phyloP scores from a whole-genome alignment of 805 yeast genomes.

The Blastobotrys chiropterorum region DNA sequence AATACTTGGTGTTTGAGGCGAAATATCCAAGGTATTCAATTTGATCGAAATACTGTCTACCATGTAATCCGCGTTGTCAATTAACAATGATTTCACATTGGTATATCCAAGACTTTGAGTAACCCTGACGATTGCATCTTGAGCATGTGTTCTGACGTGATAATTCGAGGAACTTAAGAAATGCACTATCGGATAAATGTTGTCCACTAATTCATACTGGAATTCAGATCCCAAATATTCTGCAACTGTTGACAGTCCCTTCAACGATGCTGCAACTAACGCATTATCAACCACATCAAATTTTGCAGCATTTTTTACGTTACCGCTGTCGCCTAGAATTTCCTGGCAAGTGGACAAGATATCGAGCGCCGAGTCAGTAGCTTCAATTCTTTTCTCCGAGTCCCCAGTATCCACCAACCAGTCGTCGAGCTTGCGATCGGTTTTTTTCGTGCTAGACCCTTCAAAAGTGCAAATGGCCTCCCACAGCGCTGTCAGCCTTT shows the following conservation, averaged over 20 bases:
- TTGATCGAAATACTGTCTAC: conserved; percentile 70
- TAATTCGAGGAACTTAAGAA: conserved; percentile 54
- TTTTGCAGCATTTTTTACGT: neutral
- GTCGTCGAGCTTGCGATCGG: conserved; percentile 5
- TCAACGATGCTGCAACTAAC: conserved; percentile 17
- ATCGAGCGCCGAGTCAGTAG: neutral
- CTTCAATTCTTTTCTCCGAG: neutral
- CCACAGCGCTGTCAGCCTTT: conserved; percentile 2
- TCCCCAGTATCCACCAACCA: conserved; percentile 2
- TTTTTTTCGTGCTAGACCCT: neutral
- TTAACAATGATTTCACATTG: conserved; percentile 49
- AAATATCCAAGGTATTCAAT: conserved; percentile 61
- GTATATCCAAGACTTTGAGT: conserved; percentile 44
- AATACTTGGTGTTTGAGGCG: conserved; percentile 68
- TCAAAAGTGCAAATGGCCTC: conserved; percentile 3
- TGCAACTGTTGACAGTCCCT: conserved; percentile 19
- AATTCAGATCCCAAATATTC: conserved; percentile 34
- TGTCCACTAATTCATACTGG: conserved; percentile 57
- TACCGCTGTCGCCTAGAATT: neutral
- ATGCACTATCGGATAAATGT: conserved; percentile 66
- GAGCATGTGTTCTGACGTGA: conserved; percentile 45
- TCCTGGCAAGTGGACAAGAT: neutral
- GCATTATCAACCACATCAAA: neutral
- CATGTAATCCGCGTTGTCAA: conserved; percentile 71
- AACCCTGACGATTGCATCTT: conserved; percentile 44